phyloP scores from a whole-genome alignment of 805 yeast species.

The Saccharomycopsis vini region DNA sequence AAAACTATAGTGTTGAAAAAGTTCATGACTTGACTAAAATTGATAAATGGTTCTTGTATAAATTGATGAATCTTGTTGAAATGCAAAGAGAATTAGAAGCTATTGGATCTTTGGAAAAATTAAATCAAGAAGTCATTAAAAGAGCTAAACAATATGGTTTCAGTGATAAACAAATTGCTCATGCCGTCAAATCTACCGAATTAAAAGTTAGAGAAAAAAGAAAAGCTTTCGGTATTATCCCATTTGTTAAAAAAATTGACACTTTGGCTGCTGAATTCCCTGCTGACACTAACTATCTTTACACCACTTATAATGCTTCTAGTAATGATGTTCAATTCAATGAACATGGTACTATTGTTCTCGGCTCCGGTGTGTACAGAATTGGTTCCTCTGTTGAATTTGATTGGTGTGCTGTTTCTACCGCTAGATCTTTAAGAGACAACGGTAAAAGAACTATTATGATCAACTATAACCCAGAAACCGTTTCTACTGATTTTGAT shows the following conservation, averaged over 20 bases:
- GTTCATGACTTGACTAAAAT: conserved; percentile 89
- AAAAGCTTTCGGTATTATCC: conserved; percentile 69
- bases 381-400: conserved; percentile 98
- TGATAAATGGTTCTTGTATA: conserved; percentile 92
- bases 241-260: conserved; percentile 94
- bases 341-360: conserved; percentile 87
- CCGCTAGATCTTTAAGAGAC: conserved; percentile 88
- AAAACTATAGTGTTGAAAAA: conserved; percentile 80
- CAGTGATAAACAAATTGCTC: conserved; percentile 87
- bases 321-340: conserved; percentile 75
- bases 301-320: conserved; percentile 92
- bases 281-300: conserved; percentile 89
- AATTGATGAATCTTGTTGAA: conserved; percentile 85
- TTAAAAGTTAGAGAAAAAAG: conserved; percentile 75
- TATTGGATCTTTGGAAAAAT: conserved; percentile 45
- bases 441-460: conserved; percentile 84
- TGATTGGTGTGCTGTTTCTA: conserved; percentile 98
- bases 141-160: conserved; percentile 91
- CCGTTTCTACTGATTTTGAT: conserved; percentile 96
- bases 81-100: conserved; percentile 75
- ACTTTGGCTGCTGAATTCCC: conserved; percentile 99
- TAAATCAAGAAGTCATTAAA: conserved; percentile 60
- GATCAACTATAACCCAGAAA: conserved; percentile 98
- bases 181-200: conserved; percentile 66
- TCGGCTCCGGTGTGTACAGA: conserved; percentile 98